Evolutionary conservation across 1,284 basidiomycete species (phyloP), one percentile per base, ranked within the genome.

Genomic region (Ceratobasidium sp.): DNA sequence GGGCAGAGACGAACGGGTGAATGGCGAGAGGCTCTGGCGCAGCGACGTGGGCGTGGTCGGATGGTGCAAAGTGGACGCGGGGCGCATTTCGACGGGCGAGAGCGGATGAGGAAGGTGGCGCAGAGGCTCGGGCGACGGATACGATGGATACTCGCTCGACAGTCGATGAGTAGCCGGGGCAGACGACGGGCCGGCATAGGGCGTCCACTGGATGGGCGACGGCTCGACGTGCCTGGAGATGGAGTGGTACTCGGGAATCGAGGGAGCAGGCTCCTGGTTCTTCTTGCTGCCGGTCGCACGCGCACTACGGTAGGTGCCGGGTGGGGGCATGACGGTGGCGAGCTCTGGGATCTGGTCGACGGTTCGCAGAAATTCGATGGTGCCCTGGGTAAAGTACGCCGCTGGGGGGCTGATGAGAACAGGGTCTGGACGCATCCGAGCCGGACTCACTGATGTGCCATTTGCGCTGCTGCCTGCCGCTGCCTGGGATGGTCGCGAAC

Each of bases 371-470:
- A 61, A 65, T 47, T 76, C 75, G 56, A 76, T 68, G 20, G 65
- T 76, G 33, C 64, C 65, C 56, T 76, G 75, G 23, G 75, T 67
- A 63, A 76, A 76, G 54, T 76, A 76, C 4, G 75, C 75, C 26
- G 75, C 75, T 76, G 75, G 42, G 54, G 37, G 20, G 33, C 20
- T 58, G 64, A 67, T 65, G 53, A 76, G 39, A 69, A 33, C 26
- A 39, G 47, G 54, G 37, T 45, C 51, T 17, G 47, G 66, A 31
- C 45, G 49, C 37, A 58, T 31, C 42, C 1, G 11, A 15, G 31
- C 6, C 17, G 61, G 42, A 78, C 78, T 47, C 35, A 78, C 78
- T 78, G 42, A 78, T 66, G 35, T 78, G 78, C 78, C 78, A 78
- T 58, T 78, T 78, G 54, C 78, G 60, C 47, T 74, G 54, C 65